Conservation (phyloP, 2,329 filamentous ascomycete genomes). For the Coniochaeta ligniaria region DNA sequence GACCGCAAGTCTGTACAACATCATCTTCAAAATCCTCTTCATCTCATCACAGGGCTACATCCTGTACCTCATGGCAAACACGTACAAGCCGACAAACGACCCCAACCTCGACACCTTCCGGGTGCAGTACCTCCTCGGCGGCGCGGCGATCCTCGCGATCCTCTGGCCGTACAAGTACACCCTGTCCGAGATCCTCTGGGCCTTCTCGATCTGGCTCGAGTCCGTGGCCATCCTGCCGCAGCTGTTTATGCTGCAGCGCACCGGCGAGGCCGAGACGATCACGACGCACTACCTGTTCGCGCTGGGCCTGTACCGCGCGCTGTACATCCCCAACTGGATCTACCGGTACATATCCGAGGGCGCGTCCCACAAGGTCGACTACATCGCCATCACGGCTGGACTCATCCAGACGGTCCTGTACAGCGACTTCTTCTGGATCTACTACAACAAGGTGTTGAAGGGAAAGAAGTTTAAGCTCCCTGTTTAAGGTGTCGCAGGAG, state of each 20-base stretch:
- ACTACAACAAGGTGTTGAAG: slow-evolving; percentile 93
- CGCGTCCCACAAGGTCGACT: slow-evolving; percentile 64
- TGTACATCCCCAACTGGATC: slow-evolving; percentile 99
- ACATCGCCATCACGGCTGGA: slow-evolving; percentile 81
- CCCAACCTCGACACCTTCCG: slow-evolving; percentile 96
- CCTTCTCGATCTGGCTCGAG: slow-evolving; percentile 98
- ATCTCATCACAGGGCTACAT: slow-evolving; percentile 86
- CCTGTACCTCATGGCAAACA: slow-evolving; percentile 95
- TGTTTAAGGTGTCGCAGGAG: slow-evolving; percentile 42
- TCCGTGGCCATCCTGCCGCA: slow-evolving; percentile 94
- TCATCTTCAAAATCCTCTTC: slow-evolving; percentile 93
- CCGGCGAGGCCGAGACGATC: slow-evolving; percentile 98
- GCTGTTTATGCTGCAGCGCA: slow-evolving; percentile 96
- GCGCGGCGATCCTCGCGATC: slow-evolving; percentile 69
- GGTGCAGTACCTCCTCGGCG: slow-evolving; percentile 85
- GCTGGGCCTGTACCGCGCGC: slow-evolving; percentile 78
- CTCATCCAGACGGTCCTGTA: slow-evolving; percentile 92
- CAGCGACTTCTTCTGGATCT: slow-evolving; percentile 99
- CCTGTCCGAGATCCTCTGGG: slow-evolving; percentile 83
- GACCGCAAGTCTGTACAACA: slow-evolving; percentile 81
- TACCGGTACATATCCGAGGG: slow-evolving; percentile 75
- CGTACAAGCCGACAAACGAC: slow-evolving; percentile 96
- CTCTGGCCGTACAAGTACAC: slow-evolving; percentile 83
- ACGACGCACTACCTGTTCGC: slow-evolving; percentile 97
- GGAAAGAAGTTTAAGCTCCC: slow-evolving; percentile 83